Conservation (phyloP, 352 stramenopile genomes). For the Globisporangium perplexum region DNA sequence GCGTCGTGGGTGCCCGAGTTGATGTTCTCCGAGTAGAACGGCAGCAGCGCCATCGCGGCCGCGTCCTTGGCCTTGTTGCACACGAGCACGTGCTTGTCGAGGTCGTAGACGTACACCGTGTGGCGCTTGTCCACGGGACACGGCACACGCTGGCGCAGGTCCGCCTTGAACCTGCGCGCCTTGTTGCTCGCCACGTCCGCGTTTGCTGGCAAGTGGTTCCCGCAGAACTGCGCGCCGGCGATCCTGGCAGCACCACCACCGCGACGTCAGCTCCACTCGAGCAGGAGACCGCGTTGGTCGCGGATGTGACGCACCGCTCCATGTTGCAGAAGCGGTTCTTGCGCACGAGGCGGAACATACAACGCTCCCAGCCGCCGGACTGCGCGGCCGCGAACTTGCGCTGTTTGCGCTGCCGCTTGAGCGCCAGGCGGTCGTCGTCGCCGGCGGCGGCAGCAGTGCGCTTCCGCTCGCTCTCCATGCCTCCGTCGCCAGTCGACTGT, state of each 20-base stretch:
- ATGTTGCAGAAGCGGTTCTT: slow-evolving; percentile 86
- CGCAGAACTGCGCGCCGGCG: slow-evolving; percentile 51
- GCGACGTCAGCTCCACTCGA: too few relatives aligned
- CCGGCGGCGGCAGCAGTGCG: slow-evolving; percentile 2
- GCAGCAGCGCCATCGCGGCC: slow-evolving; percentile 44
- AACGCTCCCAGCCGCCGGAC: slow-evolving; percentile 60
- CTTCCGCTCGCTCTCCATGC: slow-evolving; percentile 24
- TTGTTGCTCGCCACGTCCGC: slow-evolving; percentile 40
- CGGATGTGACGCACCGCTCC: slow-evolving; percentile 27
- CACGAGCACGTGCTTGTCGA: slow-evolving; percentile 72
- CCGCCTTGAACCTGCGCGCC: slow-evolving; percentile 56
- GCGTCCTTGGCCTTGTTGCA: slow-evolving; percentile 77
- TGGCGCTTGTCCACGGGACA: slow-evolving; percentile 68
- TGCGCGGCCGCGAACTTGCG: slow-evolving; percentile 42
- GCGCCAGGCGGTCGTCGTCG: slow-evolving; percentile 1
- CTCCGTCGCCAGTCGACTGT: background rate
- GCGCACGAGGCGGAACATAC: slow-evolving; percentile 72
- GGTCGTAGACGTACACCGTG: slow-evolving; percentile 73
- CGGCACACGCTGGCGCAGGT: slow-evolving; percentile 50
- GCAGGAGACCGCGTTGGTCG: too few relatives aligned
- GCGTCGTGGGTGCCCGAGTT: slow-evolving; percentile 58
- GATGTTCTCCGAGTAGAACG: slow-evolving; percentile 74
- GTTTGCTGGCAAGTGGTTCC: slow-evolving; percentile 58
- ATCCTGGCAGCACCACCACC: slow-evolving; percentile 8
- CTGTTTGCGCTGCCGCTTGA: slow-evolving; percentile 62